These are phyloP conservation scores for Testicularia cyperi DNA, from an alignment of 1,284 basidiomycete species.

Conservation along the genomic window DNA sequence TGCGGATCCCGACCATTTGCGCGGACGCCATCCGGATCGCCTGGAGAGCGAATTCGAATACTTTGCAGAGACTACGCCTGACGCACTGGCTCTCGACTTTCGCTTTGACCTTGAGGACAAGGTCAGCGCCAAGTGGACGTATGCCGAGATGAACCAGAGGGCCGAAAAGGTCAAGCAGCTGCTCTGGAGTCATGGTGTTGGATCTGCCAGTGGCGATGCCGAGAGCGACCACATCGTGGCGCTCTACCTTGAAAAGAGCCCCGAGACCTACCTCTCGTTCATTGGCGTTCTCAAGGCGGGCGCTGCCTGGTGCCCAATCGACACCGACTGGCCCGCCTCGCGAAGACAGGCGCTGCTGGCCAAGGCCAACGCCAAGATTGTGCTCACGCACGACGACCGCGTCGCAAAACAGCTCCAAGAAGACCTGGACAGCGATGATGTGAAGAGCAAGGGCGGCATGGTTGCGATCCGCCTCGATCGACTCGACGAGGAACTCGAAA, in stretches of 20 bases:
- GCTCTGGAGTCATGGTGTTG: slow-evolving; percentile 36
- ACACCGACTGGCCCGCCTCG: slow-evolving; percentile 56
- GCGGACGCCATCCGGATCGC: slow-evolving; percentile 22
- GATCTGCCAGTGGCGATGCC: slow-evolving; percentile 20
- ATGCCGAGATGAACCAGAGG: slow-evolving; percentile 43
- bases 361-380: slow-evolving; percentile 50
- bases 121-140: slow-evolving; percentile 33
- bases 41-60: slow-evolving; percentile 46
- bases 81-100: slow-evolving; percentile 46
- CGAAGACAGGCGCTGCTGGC: slow-evolving; percentile 57
- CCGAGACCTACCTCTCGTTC: slow-evolving; percentile 52
- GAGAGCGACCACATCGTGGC: slow-evolving; percentile 46
- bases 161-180: slow-evolving; percentile 41
- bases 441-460: slow-evolving; percentile 21
- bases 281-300: slow-evolving; percentile 56
- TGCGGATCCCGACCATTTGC: slow-evolving; percentile 19
- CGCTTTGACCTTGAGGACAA: slow-evolving; percentile 35
- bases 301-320: slow-evolving; percentile 61
- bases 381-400: slow-evolving; percentile 35
- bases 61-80: slow-evolving; percentile 28
- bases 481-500: slow-evolving; percentile 25
- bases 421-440: slow-evolving; percentile 22
- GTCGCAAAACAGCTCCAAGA: slow-evolving; percentile 27
- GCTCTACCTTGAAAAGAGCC: slow-evolving; percentile 52
- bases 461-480: slow-evolving; percentile 40